Evolutionary conservation across 2,329 filamentous ascomycete genomes (phyloP).

Genomic region (Cordyceps javanica): DNA sequence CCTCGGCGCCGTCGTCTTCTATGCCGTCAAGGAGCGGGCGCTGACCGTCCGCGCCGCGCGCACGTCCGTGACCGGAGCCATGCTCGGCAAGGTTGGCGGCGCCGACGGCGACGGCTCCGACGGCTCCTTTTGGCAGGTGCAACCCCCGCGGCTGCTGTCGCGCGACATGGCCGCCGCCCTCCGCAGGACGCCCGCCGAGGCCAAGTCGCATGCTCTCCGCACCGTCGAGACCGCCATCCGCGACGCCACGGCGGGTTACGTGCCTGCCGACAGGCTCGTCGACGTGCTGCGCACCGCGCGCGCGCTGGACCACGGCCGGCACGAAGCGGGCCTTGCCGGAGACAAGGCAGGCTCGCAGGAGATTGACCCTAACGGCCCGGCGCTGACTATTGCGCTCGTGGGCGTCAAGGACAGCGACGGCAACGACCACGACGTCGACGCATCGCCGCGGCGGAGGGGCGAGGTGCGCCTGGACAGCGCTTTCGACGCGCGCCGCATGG

Average conservation of each 20-base stretch:
- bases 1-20: constrained; percentile 27
- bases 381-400: constrained; percentile 26
- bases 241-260: constrained; percentile 22
- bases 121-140: constrained; percentile 22
- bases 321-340: background rate
- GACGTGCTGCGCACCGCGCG: constrained; percentile 19
- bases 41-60: constrained; percentile 21
- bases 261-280: constrained; percentile 23
- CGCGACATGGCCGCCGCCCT: constrained; percentile 20
- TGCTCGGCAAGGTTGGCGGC: constrained; percentile 21
- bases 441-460: background rate
- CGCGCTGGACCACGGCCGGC: background rate
- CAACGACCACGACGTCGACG: too few species aligned
- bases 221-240: constrained; percentile 27
- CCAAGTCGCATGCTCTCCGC: constrained; percentile 17
- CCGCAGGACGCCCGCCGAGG: constrained; percentile 15
- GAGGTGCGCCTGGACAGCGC: background rate
- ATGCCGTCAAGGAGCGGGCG: constrained; percentile 26
- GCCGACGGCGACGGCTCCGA: constrained; percentile 13
- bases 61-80: constrained; percentile 19
- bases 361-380: background rate
- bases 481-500: constrained; percentile 6
- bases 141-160: constrained; percentile 25
- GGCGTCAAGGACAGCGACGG: constrained; percentile 22
- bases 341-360: background rate